Evolutionary conservation across 148 eudicot species (phyloP).

Genomic region (Cornus florida): DNA sequence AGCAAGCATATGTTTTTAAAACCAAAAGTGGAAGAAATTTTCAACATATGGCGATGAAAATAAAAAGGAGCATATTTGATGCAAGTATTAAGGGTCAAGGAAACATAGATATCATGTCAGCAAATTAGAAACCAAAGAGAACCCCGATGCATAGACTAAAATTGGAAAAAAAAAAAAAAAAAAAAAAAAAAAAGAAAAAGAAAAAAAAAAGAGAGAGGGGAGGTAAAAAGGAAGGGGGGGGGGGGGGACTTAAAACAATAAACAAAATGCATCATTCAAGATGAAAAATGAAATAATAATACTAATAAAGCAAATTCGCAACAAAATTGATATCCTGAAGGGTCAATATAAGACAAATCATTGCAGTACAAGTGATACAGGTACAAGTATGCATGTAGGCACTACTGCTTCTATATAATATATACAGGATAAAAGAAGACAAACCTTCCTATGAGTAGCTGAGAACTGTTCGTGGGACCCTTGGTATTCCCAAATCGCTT

Average conservation of each 20-base stretch:
- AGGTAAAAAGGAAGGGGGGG: too few species aligned
- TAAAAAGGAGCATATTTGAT: neutral
- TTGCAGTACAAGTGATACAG: neutral
- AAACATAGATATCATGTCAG: neutral
- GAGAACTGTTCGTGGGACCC: conserved; percentile 74
- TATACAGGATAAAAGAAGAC: conserved; percentile 6
- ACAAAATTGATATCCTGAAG: too few species aligned
- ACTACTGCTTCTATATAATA: neutral
- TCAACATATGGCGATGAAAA: too few species aligned
- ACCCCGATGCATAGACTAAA: neutral
- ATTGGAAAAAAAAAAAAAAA: too few species aligned
- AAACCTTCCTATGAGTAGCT: conserved; percentile 83
- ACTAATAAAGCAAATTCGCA: neutral
- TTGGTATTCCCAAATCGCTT: conserved; percentile 67
- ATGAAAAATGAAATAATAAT: neutral
- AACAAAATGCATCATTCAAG: neutral
- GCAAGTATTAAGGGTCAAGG: too few species aligned
- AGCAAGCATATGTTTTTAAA: too few species aligned
- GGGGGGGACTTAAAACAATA: neutral
- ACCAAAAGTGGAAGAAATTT: too few species aligned
- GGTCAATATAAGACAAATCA: neutral
- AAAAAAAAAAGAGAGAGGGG: neutral
- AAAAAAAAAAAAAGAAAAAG: too few species aligned
- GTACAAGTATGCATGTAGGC: neutral
- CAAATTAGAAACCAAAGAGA: neutral